Conservation (phyloP, 306 rosid genomes). For the Carpinus viminea region DNA sequence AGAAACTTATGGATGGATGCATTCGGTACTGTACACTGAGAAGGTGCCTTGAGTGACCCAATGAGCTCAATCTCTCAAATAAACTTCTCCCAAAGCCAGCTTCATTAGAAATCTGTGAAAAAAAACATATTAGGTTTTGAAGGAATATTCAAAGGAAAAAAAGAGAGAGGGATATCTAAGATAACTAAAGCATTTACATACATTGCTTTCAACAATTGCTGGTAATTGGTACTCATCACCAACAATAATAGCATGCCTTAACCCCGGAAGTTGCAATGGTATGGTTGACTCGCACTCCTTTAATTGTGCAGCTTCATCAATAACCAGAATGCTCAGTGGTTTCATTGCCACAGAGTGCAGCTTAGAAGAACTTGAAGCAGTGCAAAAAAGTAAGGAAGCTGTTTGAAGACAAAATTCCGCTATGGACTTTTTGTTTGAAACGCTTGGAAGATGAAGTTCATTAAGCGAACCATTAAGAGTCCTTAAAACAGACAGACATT, state of each 20-base stretch:
- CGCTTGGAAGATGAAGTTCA: constrained; percentile 41
- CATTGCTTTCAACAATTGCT: constrained; percentile 65
- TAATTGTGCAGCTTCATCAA: constrained; percentile 86
- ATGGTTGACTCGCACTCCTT: constrained; percentile 75
- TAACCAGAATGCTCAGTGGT: constrained; percentile 50
- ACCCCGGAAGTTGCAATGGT: constrained; percentile 54
- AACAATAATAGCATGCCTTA: constrained; percentile 65
- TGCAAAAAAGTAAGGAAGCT: constrained; percentile 63
- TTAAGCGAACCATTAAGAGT: constrained; percentile 40
- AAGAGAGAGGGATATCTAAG: background rate
- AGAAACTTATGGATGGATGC: constrained; percentile 43
- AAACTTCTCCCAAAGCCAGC: constrained; percentile 80
- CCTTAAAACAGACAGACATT: constrained; percentile 44
- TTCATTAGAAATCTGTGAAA: constrained; percentile 44
- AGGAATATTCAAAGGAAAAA: too few species aligned
- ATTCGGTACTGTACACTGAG: constrained; percentile 44
- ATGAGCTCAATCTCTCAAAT: constrained; percentile 53
- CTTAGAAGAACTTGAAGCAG: constrained; percentile 65
- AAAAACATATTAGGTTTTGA: background rate
- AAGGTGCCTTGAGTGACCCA: constrained; percentile 53
- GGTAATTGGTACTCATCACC: constrained; percentile 84
- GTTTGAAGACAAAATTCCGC: constrained; percentile 51
- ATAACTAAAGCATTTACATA: constrained; percentile 18
- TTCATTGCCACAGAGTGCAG: constrained; percentile 44
- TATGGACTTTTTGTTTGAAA: constrained; percentile 1